Conservation (phyloP, 2,329 filamentous ascomycete species). For the Magnaporthales sp. region DNA sequence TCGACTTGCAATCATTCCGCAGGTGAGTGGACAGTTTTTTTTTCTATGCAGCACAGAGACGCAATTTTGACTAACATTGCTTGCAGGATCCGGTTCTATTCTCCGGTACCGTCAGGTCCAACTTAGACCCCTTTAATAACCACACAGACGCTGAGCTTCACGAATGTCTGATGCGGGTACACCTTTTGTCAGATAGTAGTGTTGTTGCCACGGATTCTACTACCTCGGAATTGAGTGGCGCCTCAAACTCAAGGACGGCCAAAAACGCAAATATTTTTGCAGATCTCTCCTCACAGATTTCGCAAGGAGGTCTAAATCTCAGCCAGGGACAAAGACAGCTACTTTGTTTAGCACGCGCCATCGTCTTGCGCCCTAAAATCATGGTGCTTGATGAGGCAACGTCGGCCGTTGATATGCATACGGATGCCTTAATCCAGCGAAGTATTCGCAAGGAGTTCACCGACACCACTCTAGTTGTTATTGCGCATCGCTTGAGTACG, state of each 20-base stretch:
- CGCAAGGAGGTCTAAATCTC: slow-evolving; percentile 65
- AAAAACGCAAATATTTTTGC: slow-evolving; percentile 59
- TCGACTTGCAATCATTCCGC: slow-evolving; percentile 73
- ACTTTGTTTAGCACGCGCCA: slow-evolving; percentile 64
- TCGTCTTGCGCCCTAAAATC: slow-evolving; percentile 63
- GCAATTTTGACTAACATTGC: not conserved
- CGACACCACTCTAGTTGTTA: slow-evolving; percentile 61
- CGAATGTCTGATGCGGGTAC: slow-evolving; percentile 61
- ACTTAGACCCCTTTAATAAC: slow-evolving; percentile 68
- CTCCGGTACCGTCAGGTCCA: slow-evolving; percentile 66
- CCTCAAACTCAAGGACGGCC: slow-evolving; percentile 24
- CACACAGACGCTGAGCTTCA: slow-evolving; percentile 60
- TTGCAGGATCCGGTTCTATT: slow-evolving; percentile 68
- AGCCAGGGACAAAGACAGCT: slow-evolving; percentile 72
- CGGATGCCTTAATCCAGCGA: slow-evolving; percentile 65
- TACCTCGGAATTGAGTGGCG: slow-evolving; percentile 16
- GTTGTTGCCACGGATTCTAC: slow-evolving; percentile 21
- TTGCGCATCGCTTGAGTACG: slow-evolving; percentile 67
- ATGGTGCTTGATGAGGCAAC: slow-evolving; percentile 79
- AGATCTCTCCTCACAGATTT: slow-evolving; percentile 53
- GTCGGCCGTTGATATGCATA: slow-evolving; percentile 68
- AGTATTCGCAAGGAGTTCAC: slow-evolving; percentile 65
- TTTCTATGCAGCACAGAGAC: no score
- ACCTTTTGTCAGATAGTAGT: slow-evolving; percentile 42
- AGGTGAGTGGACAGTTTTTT: no score